These are phyloP conservation scores for Magnusiomyces paraingens DNA, from an alignment of 1,139 yeast genomes.

Conservation along the genomic window DNA sequence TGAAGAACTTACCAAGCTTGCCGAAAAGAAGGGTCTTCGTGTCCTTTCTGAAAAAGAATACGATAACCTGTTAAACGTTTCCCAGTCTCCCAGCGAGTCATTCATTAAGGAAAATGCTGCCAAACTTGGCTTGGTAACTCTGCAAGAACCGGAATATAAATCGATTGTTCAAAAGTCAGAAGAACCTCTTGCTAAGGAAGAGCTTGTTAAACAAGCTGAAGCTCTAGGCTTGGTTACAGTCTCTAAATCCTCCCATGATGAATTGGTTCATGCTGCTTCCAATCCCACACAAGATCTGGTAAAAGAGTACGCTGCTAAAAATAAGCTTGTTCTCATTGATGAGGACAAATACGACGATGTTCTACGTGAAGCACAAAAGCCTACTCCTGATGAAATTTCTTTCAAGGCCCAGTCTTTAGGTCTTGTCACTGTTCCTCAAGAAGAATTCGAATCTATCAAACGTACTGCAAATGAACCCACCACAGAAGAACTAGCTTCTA, in stretches of 20 bases:
- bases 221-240: not conserved
- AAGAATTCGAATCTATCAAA: slow-evolving; percentile 9
- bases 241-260: not conserved
- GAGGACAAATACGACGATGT: slow-evolving; percentile 9
- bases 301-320: slow-evolving; percentile 7
- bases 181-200: slow-evolving; percentile 15
- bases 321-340: slow-evolving; percentile 14
- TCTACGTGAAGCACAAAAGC: not conserved
- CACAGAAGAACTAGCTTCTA: slow-evolving; percentile 25
- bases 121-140: slow-evolving; percentile 22
- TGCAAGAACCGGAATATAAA: slow-evolving; percentile 26
- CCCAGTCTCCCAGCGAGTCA: slow-evolving; percentile 18
- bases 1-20: slow-evolving; percentile 28
- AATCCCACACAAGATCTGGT: slow-evolving; percentile 15
- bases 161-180: slow-evolving; percentile 11
- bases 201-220: slow-evolving; percentile 17
- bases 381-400: slow-evolving; percentile 15
- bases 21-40: slow-evolving; percentile 27
- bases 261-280: not conserved
- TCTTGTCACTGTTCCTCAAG: slow-evolving; percentile 15
- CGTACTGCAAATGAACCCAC: slow-evolving; percentile 16
- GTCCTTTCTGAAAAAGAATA: slow-evolving; percentile 31
- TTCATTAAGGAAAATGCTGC: slow-evolving; percentile 34
- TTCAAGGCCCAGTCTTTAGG: slow-evolving; percentile 24
- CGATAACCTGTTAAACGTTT: slow-evolving; percentile 18